Conservation (phyloP, 345 rosid genomes). For the Populus simonii region DNA sequence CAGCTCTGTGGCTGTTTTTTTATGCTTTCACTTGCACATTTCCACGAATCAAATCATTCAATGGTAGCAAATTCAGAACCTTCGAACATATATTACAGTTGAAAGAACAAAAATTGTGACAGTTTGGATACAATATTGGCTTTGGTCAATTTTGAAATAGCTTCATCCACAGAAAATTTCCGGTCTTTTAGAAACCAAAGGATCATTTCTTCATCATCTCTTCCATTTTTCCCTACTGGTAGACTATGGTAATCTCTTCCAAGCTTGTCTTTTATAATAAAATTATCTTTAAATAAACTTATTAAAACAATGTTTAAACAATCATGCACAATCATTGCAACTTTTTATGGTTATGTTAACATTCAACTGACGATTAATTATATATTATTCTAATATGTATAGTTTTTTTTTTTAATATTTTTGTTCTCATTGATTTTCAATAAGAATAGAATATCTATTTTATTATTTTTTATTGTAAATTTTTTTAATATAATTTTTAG, state of each 20-base stretch:
- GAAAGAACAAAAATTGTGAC: slow-evolving; percentile 1
- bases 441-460: too few species aligned
- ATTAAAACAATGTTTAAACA: too few species aligned
- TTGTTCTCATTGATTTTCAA: too few species aligned
- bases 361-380: too few species aligned
- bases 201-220: slow-evolving; percentile 93
- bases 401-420: too few species aligned
- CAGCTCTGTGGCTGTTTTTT: neutral
- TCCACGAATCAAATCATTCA: neutral
- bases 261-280: slow-evolving; percentile 45
- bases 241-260: slow-evolving; percentile 56
- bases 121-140: slow-evolving; percentile 80
- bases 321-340: too few species aligned
- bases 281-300: too few species aligned
- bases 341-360: too few species aligned
- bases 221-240: slow-evolving; percentile 73
- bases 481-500: too few species aligned
- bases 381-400: too few species aligned
- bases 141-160: slow-evolving; percentile 57
- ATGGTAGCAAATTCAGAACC: neutral
- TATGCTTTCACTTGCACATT: neutral
- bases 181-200: slow-evolving; percentile 83
- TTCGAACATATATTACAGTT: neutral
- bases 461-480: too few species aligned
- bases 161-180: slow-evolving; percentile 62